phyloP scores from a whole-genome alignment of 768 basidiomycete genomes.

The Mycena alexandri region DNA sequence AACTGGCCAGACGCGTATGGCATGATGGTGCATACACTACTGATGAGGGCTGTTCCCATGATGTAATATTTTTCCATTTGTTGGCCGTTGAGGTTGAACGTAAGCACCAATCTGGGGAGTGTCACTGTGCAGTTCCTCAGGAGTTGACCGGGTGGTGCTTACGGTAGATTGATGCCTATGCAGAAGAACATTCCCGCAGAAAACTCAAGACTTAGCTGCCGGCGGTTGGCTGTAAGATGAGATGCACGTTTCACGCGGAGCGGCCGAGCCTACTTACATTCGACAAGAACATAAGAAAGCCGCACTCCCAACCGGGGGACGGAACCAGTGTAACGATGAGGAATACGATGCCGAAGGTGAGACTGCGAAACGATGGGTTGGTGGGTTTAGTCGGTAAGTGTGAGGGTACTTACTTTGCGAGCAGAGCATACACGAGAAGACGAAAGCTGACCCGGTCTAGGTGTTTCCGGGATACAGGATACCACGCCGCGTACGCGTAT shows the following conservation, averaged over 20 bases:
- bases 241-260: not conserved
- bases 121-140: not conserved
- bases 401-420: slow-evolving; percentile 21
- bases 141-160: not conserved
- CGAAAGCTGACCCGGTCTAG: slow-evolving; percentile 31
- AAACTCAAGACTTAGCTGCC: slow-evolving; percentile 15
- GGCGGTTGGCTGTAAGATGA: not conserved
- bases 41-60: slow-evolving; percentile 1
- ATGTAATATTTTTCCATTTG: slow-evolving; percentile 25
- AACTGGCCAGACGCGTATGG: slow-evolving; percentile 15
- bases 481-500: slow-evolving; percentile 9
- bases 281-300: not conserved
- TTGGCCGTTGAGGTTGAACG: slow-evolving; percentile 7
- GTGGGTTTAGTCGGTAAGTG: not conserved
- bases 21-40: slow-evolving; percentile 4
- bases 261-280: not conserved
- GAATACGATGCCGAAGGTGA: slow-evolving; percentile 13
- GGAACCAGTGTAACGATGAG: not conserved
- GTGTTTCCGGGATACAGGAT: slow-evolving; percentile 17
- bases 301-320: slow-evolving; percentile 8
- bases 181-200: slow-evolving; percentile 25
- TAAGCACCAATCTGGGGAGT: slow-evolving; percentile 14
- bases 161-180: slow-evolving; percentile 24
- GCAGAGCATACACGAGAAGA: slow-evolving; percentile 23
- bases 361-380: not conserved